These are phyloP conservation scores for Dalbergia cultrata DNA, from an alignment of 306 rosid species.

Conservation along the genomic window DNA sequence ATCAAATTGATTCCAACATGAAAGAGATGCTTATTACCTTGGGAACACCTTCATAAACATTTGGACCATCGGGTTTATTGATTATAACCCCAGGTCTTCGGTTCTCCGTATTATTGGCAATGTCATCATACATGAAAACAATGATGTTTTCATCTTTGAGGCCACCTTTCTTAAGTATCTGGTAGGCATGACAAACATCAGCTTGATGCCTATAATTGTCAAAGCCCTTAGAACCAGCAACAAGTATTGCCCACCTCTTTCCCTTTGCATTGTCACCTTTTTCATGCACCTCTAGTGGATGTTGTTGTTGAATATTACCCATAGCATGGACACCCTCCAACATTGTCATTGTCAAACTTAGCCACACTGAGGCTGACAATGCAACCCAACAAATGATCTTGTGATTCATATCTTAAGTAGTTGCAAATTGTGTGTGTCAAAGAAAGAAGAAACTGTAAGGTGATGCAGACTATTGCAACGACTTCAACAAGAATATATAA, in stretches of 20 bases:
- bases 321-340: constrained; percentile 12
- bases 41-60: constrained; percentile 50
- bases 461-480: background rate
- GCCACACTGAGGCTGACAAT: background rate
- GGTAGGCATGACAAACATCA: constrained; percentile 54
- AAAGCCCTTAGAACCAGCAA: constrained; percentile 43
- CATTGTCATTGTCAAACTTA: background rate
- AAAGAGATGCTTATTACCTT: constrained; percentile 23
- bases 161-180: constrained; percentile 40
- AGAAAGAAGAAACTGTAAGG: background rate
- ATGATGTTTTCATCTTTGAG: constrained; percentile 48
- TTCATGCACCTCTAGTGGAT: too few species aligned
- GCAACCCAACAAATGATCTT: background rate
- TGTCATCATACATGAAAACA: constrained; percentile 53
- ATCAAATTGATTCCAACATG: background rate
- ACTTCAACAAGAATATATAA: background rate
- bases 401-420: background rate
- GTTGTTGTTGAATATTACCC: too few species aligned
- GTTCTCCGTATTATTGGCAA: constrained; percentile 16
- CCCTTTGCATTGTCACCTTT: background rate
- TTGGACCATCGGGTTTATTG: constrained; percentile 45
- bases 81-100: constrained; percentile 38
- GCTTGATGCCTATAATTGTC: constrained; percentile 54
- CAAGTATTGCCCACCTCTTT: constrained; percentile 45
- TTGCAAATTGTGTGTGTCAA: background rate